Base-by-base conservation (phyloP, 768 basidiomycete species). In the Collybia mongolica region DNA sequence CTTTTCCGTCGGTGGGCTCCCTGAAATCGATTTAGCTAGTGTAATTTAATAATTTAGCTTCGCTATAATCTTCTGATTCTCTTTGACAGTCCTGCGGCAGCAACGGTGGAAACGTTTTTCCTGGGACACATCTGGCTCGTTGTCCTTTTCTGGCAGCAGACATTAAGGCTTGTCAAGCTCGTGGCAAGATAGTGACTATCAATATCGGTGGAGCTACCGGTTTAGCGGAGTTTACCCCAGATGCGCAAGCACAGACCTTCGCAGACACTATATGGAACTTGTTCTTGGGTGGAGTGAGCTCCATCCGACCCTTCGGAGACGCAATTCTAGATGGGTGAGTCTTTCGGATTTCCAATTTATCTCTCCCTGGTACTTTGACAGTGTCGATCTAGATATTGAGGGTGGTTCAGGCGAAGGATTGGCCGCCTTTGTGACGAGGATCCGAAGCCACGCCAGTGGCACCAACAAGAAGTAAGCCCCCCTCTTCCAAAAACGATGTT, bases 381-480 rank as follows among this genome's bases (percentile, higher is more conserved):
- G 79, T 39, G 68, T 88, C 54, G 88, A 90, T 62, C 71, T 90
- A 14, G 88, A 88, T 60, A 83, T 90, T 52, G 88, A 89, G 63
- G 79, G 82, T 28, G 86, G 87, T 15, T 62, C 68, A 5, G 72
- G 73, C 11, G 63, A 63, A 3, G 68, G 76, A 32, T 82, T 81
- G 54, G 68, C 66, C 3, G 71, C 79, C 0, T 84, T 85, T 40
- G 75, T 86, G 32, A 81, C 71, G 43, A 63, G 70, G 48, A 76
- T 87, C 32, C 75, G 80, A 7, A 71, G 76, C 5, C 72, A 81
- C 38, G 64, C 77, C 14, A 66, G 63, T 29, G 72, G 74, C 28
- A 72, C 77, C 6, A 74, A 69, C 60, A 87, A 84, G 64, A 70
- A 72, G 81, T 83, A 54, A 51, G 69, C 46, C 23, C 44, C n/a